Base-by-base conservation (phyloP, 1,284 basidiomycete genomes). In the Puccinia brachypodii region DNA sequence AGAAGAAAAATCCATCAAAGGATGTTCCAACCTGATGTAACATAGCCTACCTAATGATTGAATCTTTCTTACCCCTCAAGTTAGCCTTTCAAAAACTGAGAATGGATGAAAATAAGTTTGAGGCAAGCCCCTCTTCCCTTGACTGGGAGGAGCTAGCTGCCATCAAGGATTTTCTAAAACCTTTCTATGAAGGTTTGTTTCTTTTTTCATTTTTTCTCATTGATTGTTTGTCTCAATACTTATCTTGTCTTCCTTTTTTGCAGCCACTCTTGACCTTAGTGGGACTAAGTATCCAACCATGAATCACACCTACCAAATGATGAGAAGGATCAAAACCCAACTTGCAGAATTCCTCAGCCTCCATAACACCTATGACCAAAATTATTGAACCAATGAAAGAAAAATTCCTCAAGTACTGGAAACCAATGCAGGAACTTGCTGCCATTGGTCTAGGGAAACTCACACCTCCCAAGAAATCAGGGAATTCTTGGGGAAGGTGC, bases 1-100 rank as follows among this genome's bases (percentile, higher is more conserved):
- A 38, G 22, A 66, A 38, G n/a, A 36, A 66, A 62, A 14, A 62
- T 62, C 64, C 33, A 13, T 66, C 33, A 9, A 66, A 66, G 19
- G 64, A 66, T 66, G 64, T 66, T 11, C 64, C 64, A 38, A 66
- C 64, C 33, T 1, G 33, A n/a, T 66, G 64, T 31, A 66, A 66
- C 22, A 2, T 33, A 66, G 38, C 36, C 7, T 66, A 38, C 19
- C n/a, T 66, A 8, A 66, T 66, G 66, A 69, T 69, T 11, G 8
- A 69, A 33, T 42, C 38, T 3, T 42, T 38, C 2, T 3, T 69
- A 1, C 66, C 66, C 14, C 13, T 36, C 2, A 69, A 69, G 38
- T 25, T 69, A 3, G 38, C 66, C 38, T 69, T 69, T 22, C 66
- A 69, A 36, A 13, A 69, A 38, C 66, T 69, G 40, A n/a, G 2